Base-by-base conservation (phyloP, 2,329 filamentous ascomycete species). In the Rhytidhysteron rufulum region DNA sequence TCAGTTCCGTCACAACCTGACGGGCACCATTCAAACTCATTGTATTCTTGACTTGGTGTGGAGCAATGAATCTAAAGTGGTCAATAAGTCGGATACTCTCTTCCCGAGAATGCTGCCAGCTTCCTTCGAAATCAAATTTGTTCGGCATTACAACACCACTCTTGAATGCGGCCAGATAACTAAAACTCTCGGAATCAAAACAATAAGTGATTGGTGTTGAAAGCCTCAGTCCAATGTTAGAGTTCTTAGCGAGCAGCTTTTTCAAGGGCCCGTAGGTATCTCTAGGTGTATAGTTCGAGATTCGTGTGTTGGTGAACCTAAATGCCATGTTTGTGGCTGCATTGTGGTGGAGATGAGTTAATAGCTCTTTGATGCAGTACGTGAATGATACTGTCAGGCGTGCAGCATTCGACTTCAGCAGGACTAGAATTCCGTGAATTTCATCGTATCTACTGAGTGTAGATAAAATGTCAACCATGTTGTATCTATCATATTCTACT, bases 161-260 rank as follows among this genome's bases (percentile, higher is more conserved):
- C 42, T 66, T 66, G 25, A 44, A 43, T 1, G 67, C 66, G 2
- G 68, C 68, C 0, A 72, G 53, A 34, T 58, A 71, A 4, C 67
- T 65, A 42, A 72, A 72, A 25, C 63, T 65, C 48, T 72, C 67
- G 1, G 67, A 70, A 43, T 72, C 69, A 33, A 71, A 72, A 44
- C 66, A 72, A 41, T 66, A 73, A 8, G 38, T 21, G 27, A 57
- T 64, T 4, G 56, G 25, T n/a, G 48, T 45, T n/a, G 48, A 48
- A 2, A 70, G 51, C 0, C 39, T 42, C 4, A 68, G 37, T 2
- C 54, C 50, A n/a, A 67, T 42, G 13, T 62, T 53, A 3, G 42
- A 37, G 45, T 66, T 55, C 17, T 61, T 47, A 0, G 25, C 34
- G 6, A 70, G 45, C 1, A 70, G 45, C 1, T 39, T 33, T 18